phyloP scores from a whole-genome alignment of 106 monocot genomes.

The Acanthochlamys bracteata region DNA sequence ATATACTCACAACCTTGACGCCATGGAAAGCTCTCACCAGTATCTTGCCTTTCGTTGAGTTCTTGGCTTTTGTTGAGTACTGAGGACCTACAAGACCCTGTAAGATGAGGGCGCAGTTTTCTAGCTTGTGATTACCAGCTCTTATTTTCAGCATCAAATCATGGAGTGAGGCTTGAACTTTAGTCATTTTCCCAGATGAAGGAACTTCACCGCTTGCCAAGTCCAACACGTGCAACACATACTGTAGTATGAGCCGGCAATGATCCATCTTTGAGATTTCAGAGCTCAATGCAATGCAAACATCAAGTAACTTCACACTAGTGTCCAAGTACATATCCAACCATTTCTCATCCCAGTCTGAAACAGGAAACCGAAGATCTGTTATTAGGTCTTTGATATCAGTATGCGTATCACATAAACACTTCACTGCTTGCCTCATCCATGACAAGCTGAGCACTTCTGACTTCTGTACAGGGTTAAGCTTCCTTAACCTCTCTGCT shows the following conservation, averaged over 20 bases:
- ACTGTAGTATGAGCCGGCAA: constrained; percentile 44
- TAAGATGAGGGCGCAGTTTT: constrained; percentile 26
- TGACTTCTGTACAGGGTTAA: constrained; percentile 32
- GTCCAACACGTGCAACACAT: constrained; percentile 38
- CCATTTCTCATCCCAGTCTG: constrained; percentile 89
- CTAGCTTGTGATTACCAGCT: constrained; percentile 35
- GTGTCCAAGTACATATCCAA: constrained; percentile 67
- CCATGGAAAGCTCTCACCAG: constrained; percentile 70
- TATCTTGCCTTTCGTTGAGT: constrained; percentile 61
- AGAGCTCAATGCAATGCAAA: constrained; percentile 66
- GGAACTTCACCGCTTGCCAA: constrained; percentile 2
- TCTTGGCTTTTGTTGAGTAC: constrained; percentile 35
- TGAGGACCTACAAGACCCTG: constrained; percentile 32
- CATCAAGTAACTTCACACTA: constrained; percentile 77
- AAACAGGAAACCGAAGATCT: constrained; percentile 69
- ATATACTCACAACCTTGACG: constrained; percentile 49
- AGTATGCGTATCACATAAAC: constrained; percentile 41
- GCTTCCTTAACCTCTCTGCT: constrained; percentile 38
- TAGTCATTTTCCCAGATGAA: constrained; percentile 27
- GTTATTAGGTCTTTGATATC: constrained; percentile 50
- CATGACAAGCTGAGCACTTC: constrained; percentile 62
- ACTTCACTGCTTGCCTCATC: constrained; percentile 52
- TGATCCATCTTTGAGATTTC: constrained; percentile 70
- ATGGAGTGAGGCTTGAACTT: constrained; percentile 30
- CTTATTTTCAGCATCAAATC: constrained; percentile 35